Conservation (phyloP, 352 stramenopile species). For the Achlya hypogyna region DNA sequence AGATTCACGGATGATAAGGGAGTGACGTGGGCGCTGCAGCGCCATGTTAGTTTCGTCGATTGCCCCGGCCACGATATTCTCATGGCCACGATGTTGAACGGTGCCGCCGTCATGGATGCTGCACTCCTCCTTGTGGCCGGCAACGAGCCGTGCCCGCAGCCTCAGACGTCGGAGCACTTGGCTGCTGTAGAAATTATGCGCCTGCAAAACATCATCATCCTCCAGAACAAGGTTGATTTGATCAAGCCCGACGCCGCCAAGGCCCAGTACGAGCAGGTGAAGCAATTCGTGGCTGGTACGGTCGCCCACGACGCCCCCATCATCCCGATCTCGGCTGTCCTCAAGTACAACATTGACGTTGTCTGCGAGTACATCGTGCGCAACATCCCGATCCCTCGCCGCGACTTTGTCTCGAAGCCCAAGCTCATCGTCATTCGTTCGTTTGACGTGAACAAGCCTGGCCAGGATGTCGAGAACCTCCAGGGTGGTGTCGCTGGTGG, state of each 20-base stretch:
- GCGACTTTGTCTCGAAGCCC: conserved; percentile 97
- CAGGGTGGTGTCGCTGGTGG: conserved; percentile 88
- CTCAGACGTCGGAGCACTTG: conserved; percentile 99
- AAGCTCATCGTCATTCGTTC: conserved; percentile 99
- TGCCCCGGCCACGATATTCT: conserved; percentile 99
- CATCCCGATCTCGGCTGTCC: conserved; percentile 98
- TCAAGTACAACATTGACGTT: conserved; percentile 99
- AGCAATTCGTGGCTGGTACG: conserved; percentile 84
- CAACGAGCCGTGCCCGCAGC: conserved; percentile 98
- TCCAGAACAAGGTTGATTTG: conserved; percentile 99
- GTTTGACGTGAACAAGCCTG: conserved; percentile 99
- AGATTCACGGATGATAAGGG: conserved; percentile 85
- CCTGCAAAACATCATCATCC: conserved; percentile 99
- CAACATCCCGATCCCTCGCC: conserved; percentile 96
- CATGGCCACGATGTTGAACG: conserved; percentile 99
- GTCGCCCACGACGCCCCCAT: conserved; percentile 96
- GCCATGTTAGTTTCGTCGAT: conserved; percentile 99
- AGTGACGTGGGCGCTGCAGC: conserved; percentile 86
- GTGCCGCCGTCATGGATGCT: conserved; percentile 99
- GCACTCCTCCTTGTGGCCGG: conserved; percentile 96
- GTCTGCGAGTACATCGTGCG: conserved; percentile 99
- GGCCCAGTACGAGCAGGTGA: conserved; percentile 96
- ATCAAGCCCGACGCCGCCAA: conserved; percentile 98
- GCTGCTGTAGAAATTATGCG: conserved; percentile 99
- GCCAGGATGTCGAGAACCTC: conserved; percentile 96